phyloP scores from a whole-genome alignment of 2,329 filamentous ascomycete genomes.

The Penicillium sp. region DNA sequence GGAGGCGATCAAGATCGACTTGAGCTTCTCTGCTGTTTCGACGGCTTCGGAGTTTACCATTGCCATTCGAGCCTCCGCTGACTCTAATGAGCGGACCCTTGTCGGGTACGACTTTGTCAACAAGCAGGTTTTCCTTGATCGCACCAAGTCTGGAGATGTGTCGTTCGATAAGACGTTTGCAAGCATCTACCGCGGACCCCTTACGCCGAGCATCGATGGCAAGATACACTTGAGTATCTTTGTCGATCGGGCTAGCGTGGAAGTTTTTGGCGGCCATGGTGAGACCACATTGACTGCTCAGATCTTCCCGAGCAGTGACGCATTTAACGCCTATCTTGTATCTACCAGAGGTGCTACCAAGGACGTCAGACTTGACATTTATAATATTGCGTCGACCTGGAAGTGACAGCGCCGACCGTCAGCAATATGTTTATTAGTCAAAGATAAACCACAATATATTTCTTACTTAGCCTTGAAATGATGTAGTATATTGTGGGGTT shows the following conservation, averaged over 20 bases:
- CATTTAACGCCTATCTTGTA: neutral
- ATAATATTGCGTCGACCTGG: neutral
- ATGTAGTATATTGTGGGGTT: too few relatives aligned
- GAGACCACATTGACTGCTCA: slow-evolving; percentile 24
- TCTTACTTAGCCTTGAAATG: too few relatives aligned
- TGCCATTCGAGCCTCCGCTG: neutral
- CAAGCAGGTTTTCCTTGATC: slow-evolving; percentile 2
- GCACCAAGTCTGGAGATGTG: slow-evolving; percentile 1
- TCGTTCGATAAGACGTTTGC: slow-evolving; percentile 1
- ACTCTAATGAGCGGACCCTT: neutral
- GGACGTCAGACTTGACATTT: neutral
- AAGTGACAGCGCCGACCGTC: neutral
- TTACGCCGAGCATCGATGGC: slow-evolving; percentile 6
- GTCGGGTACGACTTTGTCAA: slow-evolving; percentile 2
- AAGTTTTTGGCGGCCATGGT: slow-evolving; percentile 25
- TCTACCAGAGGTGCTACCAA: neutral
- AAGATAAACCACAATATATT: too few relatives aligned
- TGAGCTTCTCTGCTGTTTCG: slow-evolving; percentile 1
- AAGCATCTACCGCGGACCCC: neutral
- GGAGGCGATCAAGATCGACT: slow-evolving; percentile 1
- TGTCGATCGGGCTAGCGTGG: slow-evolving; percentile 26
- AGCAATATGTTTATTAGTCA: too few relatives aligned
- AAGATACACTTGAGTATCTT: slow-evolving; percentile 20
- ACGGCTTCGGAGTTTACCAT: neutral
- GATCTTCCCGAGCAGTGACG: slow-evolving; percentile 20